Evolutionary conservation across 164 flowering plant species (phyloP).

Genomic region (Saururus chinensis): DNA sequence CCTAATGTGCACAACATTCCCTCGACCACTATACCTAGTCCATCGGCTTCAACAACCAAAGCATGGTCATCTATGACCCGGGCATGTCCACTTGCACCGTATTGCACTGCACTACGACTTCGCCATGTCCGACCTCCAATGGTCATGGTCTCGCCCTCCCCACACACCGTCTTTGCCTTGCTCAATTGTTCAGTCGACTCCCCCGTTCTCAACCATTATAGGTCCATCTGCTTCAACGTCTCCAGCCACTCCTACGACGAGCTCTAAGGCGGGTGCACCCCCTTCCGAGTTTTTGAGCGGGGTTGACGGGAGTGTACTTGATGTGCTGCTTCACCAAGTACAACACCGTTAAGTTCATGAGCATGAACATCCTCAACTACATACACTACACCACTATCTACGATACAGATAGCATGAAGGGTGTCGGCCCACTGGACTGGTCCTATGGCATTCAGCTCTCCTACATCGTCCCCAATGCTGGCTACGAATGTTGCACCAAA

Average conservation of each 20-base stretch:
- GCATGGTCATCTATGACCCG: slow-evolving; percentile 57
- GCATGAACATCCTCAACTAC: slow-evolving; percentile 79
- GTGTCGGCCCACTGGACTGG: too few relatives aligned
- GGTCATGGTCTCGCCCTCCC: slow-evolving; percentile 54
- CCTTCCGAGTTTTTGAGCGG: slow-evolving; percentile 41
- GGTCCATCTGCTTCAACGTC: slow-evolving; percentile 65
- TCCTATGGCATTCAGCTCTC: slow-evolving; percentile 62
- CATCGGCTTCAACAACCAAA: slow-evolving; percentile 50
- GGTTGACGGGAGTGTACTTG: slow-evolving; percentile 21
- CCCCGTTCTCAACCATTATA: slow-evolving; percentile 69
- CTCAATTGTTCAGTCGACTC: slow-evolving; percentile 89
- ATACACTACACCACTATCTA: slow-evolving; percentile 67
- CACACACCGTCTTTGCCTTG: slow-evolving; percentile 65
- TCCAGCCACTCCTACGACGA: slow-evolving; percentile 81
- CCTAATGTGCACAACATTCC: too few relatives aligned
- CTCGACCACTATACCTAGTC: slow-evolving; percentile 15
- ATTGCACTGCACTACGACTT: slow-evolving; percentile 79
- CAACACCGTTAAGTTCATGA: slow-evolving; percentile 60
- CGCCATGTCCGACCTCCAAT: slow-evolving; percentile 52
- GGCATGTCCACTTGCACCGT: slow-evolving; percentile 82
- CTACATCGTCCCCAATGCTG: slow-evolving; percentile 48
- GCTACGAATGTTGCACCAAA: slow-evolving; percentile 47
- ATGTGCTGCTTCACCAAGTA: slow-evolving; percentile 76
- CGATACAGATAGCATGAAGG: slow-evolving; percentile 36
- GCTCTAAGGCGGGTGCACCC: slow-evolving; percentile 48